phyloP scores from a whole-genome alignment of 805 yeast genomes.

The Saccharomycopsis selenospora region DNA sequence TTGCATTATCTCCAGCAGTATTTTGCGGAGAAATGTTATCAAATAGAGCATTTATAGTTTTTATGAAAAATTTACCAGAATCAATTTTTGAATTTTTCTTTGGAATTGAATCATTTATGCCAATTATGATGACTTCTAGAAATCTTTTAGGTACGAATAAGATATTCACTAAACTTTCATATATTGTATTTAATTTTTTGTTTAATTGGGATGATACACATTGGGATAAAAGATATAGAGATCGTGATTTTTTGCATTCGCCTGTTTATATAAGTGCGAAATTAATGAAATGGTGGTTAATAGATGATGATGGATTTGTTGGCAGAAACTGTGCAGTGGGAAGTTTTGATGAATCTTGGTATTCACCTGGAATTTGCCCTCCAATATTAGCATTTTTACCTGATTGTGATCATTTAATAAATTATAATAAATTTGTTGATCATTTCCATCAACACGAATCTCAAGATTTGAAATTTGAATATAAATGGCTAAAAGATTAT shows the following conservation, averaged over 20 bases:
- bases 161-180: conserved; percentile 60
- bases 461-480: conserved; percentile 30
- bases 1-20: conserved; percentile 91
- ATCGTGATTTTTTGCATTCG: conserved; percentile 74
- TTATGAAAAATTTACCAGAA: conserved; percentile 48
- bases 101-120: conserved; percentile 75
- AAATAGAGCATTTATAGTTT: conserved; percentile 51
- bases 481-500: conserved; percentile 49
- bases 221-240: conserved; percentile 64
- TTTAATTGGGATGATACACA: conserved; percentile 80
- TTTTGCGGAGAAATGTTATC: conserved; percentile 76
- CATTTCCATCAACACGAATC: conserved; percentile 59
- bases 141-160: conserved; percentile 38
- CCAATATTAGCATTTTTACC: conserved; percentile 63
- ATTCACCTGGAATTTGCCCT: conserved; percentile 37
- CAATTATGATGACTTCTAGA: conserved; percentile 61
- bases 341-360: conserved; percentile 51
- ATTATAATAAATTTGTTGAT: conserved; percentile 57
- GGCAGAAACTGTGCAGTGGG: conserved; percentile 35
- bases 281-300: conserved; percentile 90
- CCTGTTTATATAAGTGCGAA: conserved; percentile 77
- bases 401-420: conserved; percentile 67
- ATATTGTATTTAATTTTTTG: conserved; percentile 76
- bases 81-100: conserved; percentile 44
- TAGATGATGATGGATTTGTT: conserved; percentile 35